phyloP scores from a whole-genome alignment of 1,284 basidiomycete species.

The Trametes hirsuta region DNA sequence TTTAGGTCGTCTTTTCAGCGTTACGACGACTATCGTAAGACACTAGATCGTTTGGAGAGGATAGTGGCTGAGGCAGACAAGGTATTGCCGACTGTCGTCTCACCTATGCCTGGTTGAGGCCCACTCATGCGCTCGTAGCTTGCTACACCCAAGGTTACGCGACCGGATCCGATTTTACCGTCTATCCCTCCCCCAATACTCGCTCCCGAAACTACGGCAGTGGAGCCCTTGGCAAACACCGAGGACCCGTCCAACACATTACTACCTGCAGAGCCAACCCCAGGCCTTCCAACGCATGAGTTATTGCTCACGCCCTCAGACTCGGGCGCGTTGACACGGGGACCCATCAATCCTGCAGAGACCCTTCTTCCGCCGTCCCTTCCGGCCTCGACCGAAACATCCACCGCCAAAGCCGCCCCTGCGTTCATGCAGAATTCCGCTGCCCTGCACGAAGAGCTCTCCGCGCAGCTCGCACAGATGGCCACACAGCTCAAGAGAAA shows the following conservation, averaged over 20 bases:
- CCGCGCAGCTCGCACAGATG: conserved; percentile 76
- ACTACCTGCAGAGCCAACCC: conserved; percentile 19
- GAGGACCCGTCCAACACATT: conserved; percentile 20
- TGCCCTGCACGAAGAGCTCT: conserved; percentile 71
- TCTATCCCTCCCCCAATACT: conserved; percentile 30
- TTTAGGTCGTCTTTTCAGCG: conserved; percentile 5
- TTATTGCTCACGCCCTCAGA: conserved; percentile 39
- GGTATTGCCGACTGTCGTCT: conserved; percentile 35
- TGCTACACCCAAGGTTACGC: conserved; percentile 41
- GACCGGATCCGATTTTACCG: conserved; percentile 41
- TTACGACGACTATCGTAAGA: conserved; percentile 49
- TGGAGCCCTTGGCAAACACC: conserved; percentile 7
- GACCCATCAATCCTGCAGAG: conserved; percentile 22
- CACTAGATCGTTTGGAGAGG: conserved; percentile 56
- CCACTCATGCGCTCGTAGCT: conserved; percentile 29
- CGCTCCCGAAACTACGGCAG: conserved; percentile 31
- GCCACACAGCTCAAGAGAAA: conserved; percentile 77
- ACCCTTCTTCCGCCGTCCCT: conserved; percentile 32
- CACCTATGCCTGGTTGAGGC: background rate
- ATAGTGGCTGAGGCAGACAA: conserved; percentile 53
- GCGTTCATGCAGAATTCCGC: conserved; percentile 59
- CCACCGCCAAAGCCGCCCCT: conserved; percentile 43
- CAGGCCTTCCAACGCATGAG: conserved; percentile 30
- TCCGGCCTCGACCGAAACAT: conserved; percentile 29
- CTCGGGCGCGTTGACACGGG: conserved; percentile 14